Evolutionary conservation across 371 early-diverging fungal genomes (phyloP).

Genomic region (Mucor racemosus): DNA sequence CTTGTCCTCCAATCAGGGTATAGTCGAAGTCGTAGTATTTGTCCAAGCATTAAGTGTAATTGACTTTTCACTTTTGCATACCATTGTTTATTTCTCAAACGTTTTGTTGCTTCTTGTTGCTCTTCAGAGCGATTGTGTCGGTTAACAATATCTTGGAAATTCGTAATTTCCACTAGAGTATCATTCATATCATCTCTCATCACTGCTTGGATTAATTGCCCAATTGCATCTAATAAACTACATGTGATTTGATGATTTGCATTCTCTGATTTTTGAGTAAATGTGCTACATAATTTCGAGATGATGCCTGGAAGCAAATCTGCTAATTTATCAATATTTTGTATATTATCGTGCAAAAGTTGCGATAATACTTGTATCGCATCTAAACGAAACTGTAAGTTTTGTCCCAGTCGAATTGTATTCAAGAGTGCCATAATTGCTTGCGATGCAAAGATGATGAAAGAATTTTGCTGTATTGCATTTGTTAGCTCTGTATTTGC

Average conservation of each 20-base stretch:
- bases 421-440: conserved; percentile 40
- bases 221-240: conserved; percentile 40
- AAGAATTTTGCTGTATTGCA: conserved; percentile 10
- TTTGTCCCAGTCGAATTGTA: conserved; percentile 30
- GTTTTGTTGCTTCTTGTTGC: background rate
- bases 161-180: conserved; percentile 14
- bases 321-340: conserved; percentile 40
- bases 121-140: background rate
- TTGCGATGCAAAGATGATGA: conserved; percentile 36
- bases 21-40: conserved; percentile 36
- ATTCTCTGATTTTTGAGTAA: conserved; percentile 48
- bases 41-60: conserved; percentile 29
- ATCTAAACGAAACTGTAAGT: conserved; percentile 43
- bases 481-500: conserved; percentile 14
- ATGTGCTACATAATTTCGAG: conserved; percentile 44
- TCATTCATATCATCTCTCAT: conserved; percentile 42
- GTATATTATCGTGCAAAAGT: conserved; percentile 37
- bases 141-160: conserved; percentile 34
- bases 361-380: conserved; percentile 39
- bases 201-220: conserved; percentile 39
- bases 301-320: conserved; percentile 49
- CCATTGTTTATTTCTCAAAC: conserved; percentile 31
- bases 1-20: conserved; percentile 53
- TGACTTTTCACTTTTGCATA: conserved; percentile 30
- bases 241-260: conserved; percentile 55